Evolutionary conservation across 305 asterid genomes (phyloP).

Genomic region (Petunia hybrid): DNA sequence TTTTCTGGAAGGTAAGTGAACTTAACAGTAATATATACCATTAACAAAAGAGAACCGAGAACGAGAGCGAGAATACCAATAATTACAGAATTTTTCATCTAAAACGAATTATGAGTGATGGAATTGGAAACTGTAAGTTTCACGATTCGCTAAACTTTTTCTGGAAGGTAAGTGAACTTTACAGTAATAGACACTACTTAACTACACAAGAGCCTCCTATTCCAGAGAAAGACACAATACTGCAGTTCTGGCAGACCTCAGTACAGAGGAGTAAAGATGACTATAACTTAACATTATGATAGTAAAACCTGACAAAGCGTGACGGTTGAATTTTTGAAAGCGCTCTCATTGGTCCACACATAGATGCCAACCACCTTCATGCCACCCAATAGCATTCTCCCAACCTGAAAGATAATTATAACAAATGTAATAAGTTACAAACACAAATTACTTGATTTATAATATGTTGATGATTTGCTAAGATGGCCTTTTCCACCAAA

Average conservation of each 20-base stretch:
- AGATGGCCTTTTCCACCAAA: conserved; percentile 16
- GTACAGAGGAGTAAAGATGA: neutral
- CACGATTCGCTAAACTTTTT: too few relatives aligned
- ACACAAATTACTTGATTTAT: conserved; percentile 18
- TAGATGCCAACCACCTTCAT: conserved; percentile 89
- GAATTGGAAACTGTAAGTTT: too few relatives aligned
- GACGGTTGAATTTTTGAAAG: conserved; percentile 81
- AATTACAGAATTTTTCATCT: too few relatives aligned
- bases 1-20: neutral
- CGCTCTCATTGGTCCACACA: conserved; percentile 78
- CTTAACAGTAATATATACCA: too few relatives aligned
- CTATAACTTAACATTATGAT: conserved; percentile 9
- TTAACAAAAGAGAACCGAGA: too few relatives aligned
- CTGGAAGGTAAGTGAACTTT: neutral
- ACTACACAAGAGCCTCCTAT: conserved; percentile 10
- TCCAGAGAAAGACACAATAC: conserved; percentile 15
- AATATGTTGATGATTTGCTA: neutral
- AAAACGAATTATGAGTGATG: too few relatives aligned
- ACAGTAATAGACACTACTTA: too few relatives aligned
- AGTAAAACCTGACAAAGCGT: conserved; percentile 81
- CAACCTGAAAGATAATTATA: conserved; percentile 60
- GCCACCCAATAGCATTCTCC: conserved; percentile 95
- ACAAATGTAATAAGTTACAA: conserved; percentile 32
- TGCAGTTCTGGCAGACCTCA: neutral
- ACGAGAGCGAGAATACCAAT: too few relatives aligned